Evolutionary conservation across 2,329 filamentous ascomycete genomes (phyloP), one percentile per base, ranked within the genome.

Genomic region (Alternaria sp.): DNA sequence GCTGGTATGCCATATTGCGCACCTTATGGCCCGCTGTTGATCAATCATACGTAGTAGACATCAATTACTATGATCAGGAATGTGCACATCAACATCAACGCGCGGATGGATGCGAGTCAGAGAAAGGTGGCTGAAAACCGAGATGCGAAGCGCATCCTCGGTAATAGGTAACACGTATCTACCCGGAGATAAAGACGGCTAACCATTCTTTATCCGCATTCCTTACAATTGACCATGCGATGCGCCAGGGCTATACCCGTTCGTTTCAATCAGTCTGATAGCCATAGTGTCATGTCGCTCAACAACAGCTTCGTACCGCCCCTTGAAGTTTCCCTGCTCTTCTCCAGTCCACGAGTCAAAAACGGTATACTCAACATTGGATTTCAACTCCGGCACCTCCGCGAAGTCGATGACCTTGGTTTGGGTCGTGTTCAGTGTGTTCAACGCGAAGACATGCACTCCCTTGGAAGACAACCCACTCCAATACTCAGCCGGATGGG

Each of bases 401-500:
- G 42, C 34, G 31, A 69, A 73, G 24, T 52, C 41, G 7, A 66
- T 53, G 3, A 44, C 59, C 51, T 68, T 70, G 3, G 39, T 62
- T 10, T 58, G 40, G 0, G 62, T 53, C 5, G 48, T 55, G 14
- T 63, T 54, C 29, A 60, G 50, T n/a, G 69, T 68, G 45, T 74
- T 74, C 37, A 74, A 59, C n/a, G 65, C 56, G 24, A 74, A 63
- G 2, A 74, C 68, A 36, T 72, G 54, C 2, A 63, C 68, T 1
- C 71, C 70, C 11, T 66, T 59, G 2, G 58, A 65, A 14, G 65
- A 68, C 11, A 49, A n/a, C 0, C 71, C 70, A 34, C 65, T 67
- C 71, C 70, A 73, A 39, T 63, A 73, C 50, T 73, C 71, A 6
- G 70, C 70, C 2, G 71, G 70, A 49, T 65, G 68, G 2, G 62